Base-by-base conservation (phyloP, 2,329 filamentous ascomycete genomes). In the Sporothrix sp. region DNA sequence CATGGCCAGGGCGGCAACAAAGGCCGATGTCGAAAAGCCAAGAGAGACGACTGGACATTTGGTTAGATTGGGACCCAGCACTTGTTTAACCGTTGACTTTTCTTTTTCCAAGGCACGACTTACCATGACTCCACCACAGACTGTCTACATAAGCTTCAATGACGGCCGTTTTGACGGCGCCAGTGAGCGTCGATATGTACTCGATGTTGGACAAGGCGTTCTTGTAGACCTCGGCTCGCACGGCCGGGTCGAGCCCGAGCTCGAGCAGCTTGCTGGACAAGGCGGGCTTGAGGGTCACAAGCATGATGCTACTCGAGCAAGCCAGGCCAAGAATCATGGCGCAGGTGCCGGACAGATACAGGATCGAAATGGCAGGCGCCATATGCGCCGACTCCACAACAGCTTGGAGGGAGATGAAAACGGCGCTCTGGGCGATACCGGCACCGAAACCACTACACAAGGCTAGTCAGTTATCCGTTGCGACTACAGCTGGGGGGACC, bases 371-470 rank as follows among this genome's bases (percentile, higher is more conserved):
- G 16, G 69, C 69, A 0, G 69, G 61, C 0, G 69, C 68, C 30
- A 67, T 64, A 52, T 71, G 64, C 1, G 59, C 56, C 0, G 64
- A 64, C 20, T 66, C 58, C 3, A 70, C 63, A 20, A 66, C 66
- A 3, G 64, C 67, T 48, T 72, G 69, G 1, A 72, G 57, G 0
- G 67, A 64, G 49, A 72, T 66, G 51, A 72, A 72, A 0, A 69
- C 60, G 3, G 67, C 67, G 23, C 65, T 68, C 21, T 67, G 63
- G 1, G 65, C 65, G 7, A 71, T 63, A 2, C 70, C 70, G 0
- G 63, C 66, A 16, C 68, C 69, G 25, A 71, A 61, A 4, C 70
- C 70, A 43, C 65, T 63, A 65, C 36, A 8, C 23, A 13, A 32
- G 4, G 46, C 33, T 8, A 44, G 28, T 14, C 37, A 25, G 11